Conservation (phyloP, 2,329 filamentous ascomycete genomes). For the Neocucurbitaria cava region DNA sequence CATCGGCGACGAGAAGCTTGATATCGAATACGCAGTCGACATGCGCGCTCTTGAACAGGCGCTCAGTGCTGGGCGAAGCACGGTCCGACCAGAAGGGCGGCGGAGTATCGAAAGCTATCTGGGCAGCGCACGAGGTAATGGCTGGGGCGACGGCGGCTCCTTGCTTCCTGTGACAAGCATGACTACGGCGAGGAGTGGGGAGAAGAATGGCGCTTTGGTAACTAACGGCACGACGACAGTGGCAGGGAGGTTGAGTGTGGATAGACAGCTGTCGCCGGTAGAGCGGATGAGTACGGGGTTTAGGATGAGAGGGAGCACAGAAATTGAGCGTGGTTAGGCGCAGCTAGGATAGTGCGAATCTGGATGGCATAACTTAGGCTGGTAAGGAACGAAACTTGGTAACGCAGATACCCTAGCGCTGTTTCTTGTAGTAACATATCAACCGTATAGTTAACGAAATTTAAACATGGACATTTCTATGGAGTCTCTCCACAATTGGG, state of each 20-base stretch:
- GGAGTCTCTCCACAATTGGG: no score
- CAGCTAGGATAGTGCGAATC: neutral
- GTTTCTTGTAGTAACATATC: neutral
- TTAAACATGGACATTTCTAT: no score
- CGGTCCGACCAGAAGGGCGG: conserved; percentile 25
- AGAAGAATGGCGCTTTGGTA: conserved; percentile 17
- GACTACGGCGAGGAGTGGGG: conserved; percentile 30
- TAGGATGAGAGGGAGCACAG: conserved; percentile 39
- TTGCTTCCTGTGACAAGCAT: conserved; percentile 43
- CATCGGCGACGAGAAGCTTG: conserved; percentile 17
- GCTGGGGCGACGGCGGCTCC: conserved; percentile 17
- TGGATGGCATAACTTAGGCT: neutral
- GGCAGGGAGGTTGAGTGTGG: conserved; percentile 24
- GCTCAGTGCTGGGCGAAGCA: conserved; percentile 33
- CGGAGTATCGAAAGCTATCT: conserved; percentile 41
- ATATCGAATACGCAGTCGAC: conserved; percentile 28
- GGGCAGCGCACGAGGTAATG: conserved; percentile 9
- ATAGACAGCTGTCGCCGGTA: conserved; percentile 26
- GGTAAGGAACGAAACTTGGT: neutral
- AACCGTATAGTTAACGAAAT: no score
- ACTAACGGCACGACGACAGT: conserved; percentile 15
- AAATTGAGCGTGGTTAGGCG: conserved; percentile 28
- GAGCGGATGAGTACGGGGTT: conserved; percentile 45
- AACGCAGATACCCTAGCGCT: conserved; percentile 5
- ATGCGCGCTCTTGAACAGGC: conserved; percentile 36